Base-by-base conservation (phyloP, 176 grass and related monocot genomes). In the Aegilops bicornis region DNA sequence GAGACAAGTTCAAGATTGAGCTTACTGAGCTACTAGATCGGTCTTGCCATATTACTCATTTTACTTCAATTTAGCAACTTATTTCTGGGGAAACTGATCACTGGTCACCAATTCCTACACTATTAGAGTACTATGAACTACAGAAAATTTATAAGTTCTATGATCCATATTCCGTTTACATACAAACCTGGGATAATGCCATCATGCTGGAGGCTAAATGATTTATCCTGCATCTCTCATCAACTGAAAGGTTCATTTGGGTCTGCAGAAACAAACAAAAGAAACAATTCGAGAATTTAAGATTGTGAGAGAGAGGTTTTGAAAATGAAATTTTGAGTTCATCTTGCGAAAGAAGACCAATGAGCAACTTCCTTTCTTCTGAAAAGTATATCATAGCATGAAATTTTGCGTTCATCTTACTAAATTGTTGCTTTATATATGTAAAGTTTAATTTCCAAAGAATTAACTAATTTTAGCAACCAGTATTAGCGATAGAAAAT, bases 141-240 rank as follows among this genome's bases (percentile, higher is more conserved):
- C 7, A 33, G 43, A 40, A 40, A 43, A 35, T 16, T 65, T 30
- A 31, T 14, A 77, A 8, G 19, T 48, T 30, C 47, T 32, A 66
- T 54, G 23, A 62, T 69, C 16, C 63, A 79, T 78, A 47, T 77
- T 54, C 63, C 10, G 2, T 11, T 45, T 43, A 52, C 10, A 50
- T 25, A 77, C 23, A 43, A 22, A 95, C 93, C 93, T 95, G 95
- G 37, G 85, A 90, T 50, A 95, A 73, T 76, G 89, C 91, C 50
- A 95, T 73, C 37, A 98, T 90, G 85, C 93, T 95, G 67, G 93
- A 91, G 64, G 91, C 88, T 11, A 98, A 72, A 89, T 86, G 89
- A 81, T 98, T 98, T 81, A 95, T 93, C 84, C 95, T 93, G 78
- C 93, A 88, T 86, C 93, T 93, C 45, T 98, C 95, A 20, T 93